A percentile compares a stretch with the other conserved stretches of the same genome.
Conservation (phyloP, 2,329 filamentous ascomycete genomes). For the Xylariaceae sp. region DNA sequence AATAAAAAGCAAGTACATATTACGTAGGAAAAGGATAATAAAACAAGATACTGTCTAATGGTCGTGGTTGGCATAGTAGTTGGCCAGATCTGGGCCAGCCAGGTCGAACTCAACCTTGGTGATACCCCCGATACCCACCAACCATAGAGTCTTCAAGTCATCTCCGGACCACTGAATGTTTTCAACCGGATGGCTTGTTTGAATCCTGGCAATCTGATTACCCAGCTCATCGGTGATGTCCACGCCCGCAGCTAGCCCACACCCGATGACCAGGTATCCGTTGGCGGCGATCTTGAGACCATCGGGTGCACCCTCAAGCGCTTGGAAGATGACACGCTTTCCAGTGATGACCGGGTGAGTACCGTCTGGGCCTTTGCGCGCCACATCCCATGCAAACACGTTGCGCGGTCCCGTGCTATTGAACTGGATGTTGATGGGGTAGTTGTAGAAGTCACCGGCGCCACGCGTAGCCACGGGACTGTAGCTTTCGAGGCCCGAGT, state of each 20-base stretch:
- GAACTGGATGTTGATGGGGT: conserved; percentile 17
- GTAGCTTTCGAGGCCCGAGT: conserved; percentile 43
- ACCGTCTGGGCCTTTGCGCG: conserved; percentile 10
- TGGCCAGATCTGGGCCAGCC: conserved; percentile 12
- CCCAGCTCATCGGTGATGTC: conserved; percentile 49
- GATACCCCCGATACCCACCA: conserved; percentile 11
- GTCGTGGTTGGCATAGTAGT: conserved; percentile 2
- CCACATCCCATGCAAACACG: conserved; percentile 49
- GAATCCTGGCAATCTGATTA: conserved; percentile 46
- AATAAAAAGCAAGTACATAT: too few species aligned
- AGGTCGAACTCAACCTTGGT: conserved; percentile 16
- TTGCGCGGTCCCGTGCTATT: conserved; percentile 33
- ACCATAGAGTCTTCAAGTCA: conserved; percentile 31
- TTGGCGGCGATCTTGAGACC: conserved; percentile 51
- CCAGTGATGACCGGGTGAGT: conserved; percentile 44
- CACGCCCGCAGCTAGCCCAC: conserved; percentile 43
- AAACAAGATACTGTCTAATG: too few species aligned
- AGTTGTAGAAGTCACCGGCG: conserved; percentile 28
- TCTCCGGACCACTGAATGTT: conserved; percentile 52
- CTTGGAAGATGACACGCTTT: conserved; percentile 49
- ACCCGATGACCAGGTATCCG: conserved; percentile 47
- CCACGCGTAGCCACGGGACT: conserved; percentile 34
- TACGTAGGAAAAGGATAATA: too few species aligned
- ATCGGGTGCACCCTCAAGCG: conserved; percentile 49
- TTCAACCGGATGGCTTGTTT: conserved; percentile 52